phyloP scores from a whole-genome alignment of 2,329 filamentous ascomycete species.

The Didymella glomerata region DNA sequence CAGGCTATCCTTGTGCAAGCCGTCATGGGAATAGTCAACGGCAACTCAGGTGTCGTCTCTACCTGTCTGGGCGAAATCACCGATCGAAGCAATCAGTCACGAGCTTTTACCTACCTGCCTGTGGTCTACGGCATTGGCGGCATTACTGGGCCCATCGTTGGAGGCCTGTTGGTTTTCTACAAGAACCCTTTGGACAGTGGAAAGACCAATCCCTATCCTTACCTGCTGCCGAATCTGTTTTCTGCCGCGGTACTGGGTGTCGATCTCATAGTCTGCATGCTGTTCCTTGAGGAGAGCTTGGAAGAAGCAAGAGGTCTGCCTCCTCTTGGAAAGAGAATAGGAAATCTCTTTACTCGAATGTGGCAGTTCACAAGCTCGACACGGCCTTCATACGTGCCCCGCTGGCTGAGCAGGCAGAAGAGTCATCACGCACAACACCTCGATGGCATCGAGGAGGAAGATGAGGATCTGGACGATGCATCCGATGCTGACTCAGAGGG shows the following conservation, averaged over 20 bases:
- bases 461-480: constrained; percentile 52
- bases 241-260: constrained; percentile 75
- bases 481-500: constrained; percentile 54
- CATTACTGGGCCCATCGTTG: constrained; percentile 91
- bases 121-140: constrained; percentile 95
- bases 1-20: constrained; percentile 87
- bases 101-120: constrained; percentile 91
- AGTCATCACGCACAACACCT: constrained; percentile 43
- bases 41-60: constrained; percentile 92
- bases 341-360: constrained; percentile 70
- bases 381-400: constrained; percentile 67
- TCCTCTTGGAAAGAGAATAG: constrained; percentile 66
- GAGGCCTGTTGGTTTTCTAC: constrained; percentile 78
- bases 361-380: constrained; percentile 72
- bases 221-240: constrained; percentile 83
- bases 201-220: constrained; percentile 73
- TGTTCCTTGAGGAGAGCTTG: constrained; percentile 88
- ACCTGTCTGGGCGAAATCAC: constrained; percentile 96
- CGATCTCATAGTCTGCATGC: constrained; percentile 75
- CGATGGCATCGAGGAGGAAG: constrained; percentile 50
- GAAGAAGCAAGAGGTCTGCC: constrained; percentile 71
- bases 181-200: constrained; percentile 64
- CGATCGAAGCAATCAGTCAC: constrained; percentile 91
- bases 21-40: constrained; percentile 91
- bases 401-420: constrained; percentile 41